A percentile compares a stretch with the other conserved stretches of the same genome.
Evolutionary conservation across 2,329 filamentous ascomycete genomes (phyloP).

Genomic region (Fusarium sambucinum): DNA sequence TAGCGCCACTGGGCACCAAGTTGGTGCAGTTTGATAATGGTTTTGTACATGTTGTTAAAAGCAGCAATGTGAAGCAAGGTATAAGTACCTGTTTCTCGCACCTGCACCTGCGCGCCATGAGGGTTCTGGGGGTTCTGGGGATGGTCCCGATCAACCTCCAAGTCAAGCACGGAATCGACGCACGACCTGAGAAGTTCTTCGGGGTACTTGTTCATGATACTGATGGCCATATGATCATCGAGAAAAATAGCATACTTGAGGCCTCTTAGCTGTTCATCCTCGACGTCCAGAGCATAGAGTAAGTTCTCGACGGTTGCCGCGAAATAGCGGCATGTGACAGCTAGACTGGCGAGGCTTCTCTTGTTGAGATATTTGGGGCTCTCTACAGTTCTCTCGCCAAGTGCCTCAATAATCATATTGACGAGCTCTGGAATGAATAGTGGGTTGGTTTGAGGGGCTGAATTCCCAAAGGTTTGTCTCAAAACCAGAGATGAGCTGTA

Average conservation of each 20-base stretch:
- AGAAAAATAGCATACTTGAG: neutral
- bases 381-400: neutral
- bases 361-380: neutral
- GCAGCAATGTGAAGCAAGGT: constrained; percentile 26
- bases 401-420: neutral
- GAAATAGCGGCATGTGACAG: neutral
- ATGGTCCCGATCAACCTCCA: neutral
- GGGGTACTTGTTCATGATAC: constrained; percentile 1
- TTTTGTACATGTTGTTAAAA: neutral
- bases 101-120: neutral
- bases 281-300: constrained; percentile 10
- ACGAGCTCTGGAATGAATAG: neutral
- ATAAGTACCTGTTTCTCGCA: neutral
- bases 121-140: too few species aligned
- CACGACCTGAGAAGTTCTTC: neutral
- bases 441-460: neutral
- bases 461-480: neutral
- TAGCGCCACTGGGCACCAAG: constrained; percentile 1
- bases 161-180: neutral
- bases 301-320: neutral
- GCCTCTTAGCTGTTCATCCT: neutral
- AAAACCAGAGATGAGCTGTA: neutral
- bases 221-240: neutral
- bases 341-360: constrained; percentile 4
- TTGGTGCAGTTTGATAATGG: neutral